A percentile compares a stretch with the other conserved stretches of the same genome.
Conservation (phyloP, 1,284 basidiomycete genomes). For the Leccinum pachyderme region DNA sequence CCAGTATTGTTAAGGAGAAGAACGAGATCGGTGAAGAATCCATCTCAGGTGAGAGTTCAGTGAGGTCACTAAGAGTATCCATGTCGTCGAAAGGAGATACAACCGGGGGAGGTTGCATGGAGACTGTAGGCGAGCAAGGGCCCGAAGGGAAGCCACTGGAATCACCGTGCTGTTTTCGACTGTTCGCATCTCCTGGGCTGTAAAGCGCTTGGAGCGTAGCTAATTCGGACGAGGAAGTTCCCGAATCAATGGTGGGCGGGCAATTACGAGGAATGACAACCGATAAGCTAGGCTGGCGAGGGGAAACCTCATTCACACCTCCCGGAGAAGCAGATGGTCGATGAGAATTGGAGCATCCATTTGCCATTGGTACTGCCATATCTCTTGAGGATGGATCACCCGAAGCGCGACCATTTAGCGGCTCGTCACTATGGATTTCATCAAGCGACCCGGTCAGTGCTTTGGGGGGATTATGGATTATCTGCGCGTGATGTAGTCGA, state of each 20-base stretch:
- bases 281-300: background rate
- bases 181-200: background rate
- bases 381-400: slow-evolving; percentile 1
- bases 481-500: slow-evolving; percentile 16
- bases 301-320: background rate
- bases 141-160: background rate
- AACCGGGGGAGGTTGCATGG: background rate
- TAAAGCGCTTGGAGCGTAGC: background rate
- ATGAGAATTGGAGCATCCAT: background rate
- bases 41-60: slow-evolving; percentile 27
- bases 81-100: slow-evolving; percentile 5
- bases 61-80: slow-evolving; percentile 26
- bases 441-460: slow-evolving; percentile 15
- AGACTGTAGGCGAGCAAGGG: slow-evolving; percentile 1
- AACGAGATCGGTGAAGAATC: slow-evolving; percentile 13
- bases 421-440: slow-evolving; percentile 3
- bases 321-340: background rate
- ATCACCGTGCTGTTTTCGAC: background rate
- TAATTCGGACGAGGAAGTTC: background rate
- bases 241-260: slow-evolving; percentile 1
- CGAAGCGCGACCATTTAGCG: background rate
- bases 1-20: background rate
- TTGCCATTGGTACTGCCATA: background rate
- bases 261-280: background rate
- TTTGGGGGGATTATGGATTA: slow-evolving; percentile 18